Percentiles rank a stretch among this genome's conserved stretches.
Evolutionary conservation across 345 rosid species (phyloP).

Genomic region (Boechera stricta): DNA sequence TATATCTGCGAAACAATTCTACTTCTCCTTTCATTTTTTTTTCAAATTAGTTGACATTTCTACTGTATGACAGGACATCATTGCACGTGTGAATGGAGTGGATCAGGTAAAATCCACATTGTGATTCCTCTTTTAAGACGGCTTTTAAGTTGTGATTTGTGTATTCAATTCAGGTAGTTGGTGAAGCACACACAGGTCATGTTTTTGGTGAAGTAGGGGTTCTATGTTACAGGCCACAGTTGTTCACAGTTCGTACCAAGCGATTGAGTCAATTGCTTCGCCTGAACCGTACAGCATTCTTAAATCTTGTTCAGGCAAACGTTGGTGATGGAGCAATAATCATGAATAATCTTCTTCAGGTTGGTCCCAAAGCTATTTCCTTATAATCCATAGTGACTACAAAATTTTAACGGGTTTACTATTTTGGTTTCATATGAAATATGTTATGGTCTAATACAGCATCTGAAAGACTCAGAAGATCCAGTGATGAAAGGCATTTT

Average conservation of each 20-base stretch:
- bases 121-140: not conserved
- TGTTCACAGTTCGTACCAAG: conserved; percentile 82
- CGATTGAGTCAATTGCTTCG: conserved; percentile 81
- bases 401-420: not conserved
- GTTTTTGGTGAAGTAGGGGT: conserved; percentile 90
- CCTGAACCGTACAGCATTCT: conserved; percentile 73
- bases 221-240: conserved; percentile 81
- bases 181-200: conserved; percentile 73
- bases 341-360: conserved; percentile 92
- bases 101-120: conserved; percentile 59
- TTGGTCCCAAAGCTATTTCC: conserved; percentile 33
- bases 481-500: conserved; percentile 68
- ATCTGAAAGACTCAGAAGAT: conserved; percentile 64
- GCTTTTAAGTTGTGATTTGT: conserved; percentile 18
- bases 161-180: conserved; percentile 56
- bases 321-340: conserved; percentile 89
- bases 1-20: conserved; percentile 1
- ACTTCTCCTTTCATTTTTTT: conserved; percentile 36
- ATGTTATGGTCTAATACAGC: conserved; percentile 54
- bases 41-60: not conserved
- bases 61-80: conserved; percentile 59
- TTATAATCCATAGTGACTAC: conserved; percentile 1
- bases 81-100: conserved; percentile 53
- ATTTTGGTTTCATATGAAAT: conserved; percentile 14
- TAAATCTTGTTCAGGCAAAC: conserved; percentile 74